phyloP scores from a whole-genome alignment of 371 early-diverging fungal genomes.

The Rhizomucor miehei region DNA sequence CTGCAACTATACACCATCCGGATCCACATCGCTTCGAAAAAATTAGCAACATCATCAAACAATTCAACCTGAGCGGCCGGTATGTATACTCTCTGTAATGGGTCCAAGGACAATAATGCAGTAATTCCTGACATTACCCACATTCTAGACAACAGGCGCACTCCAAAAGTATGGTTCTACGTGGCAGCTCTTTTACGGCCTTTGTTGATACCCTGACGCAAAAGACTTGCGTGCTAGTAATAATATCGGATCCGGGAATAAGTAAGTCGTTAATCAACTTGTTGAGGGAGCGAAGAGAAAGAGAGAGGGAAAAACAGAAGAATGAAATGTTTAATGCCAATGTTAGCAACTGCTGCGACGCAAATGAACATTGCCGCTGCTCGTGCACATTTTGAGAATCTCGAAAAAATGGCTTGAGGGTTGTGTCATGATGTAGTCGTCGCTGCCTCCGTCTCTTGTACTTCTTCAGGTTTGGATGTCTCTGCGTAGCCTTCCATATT shows the following conservation, averaged over 20 bases:
- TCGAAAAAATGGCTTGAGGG: conserved; percentile 37
- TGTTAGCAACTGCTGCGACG: conserved; percentile 71
- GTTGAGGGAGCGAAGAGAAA: too few relatives aligned
- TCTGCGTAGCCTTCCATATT: conserved; percentile 34
- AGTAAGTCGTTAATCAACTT: conserved; percentile 10
- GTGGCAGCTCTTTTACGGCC: conserved; percentile 18
- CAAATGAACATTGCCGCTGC: conserved; percentile 79
- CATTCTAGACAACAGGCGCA: conserved; percentile 14
- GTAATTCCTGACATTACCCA: neutral
- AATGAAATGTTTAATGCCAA: neutral
- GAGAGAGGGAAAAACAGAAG: neutral
- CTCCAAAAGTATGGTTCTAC: conserved; percentile 17
- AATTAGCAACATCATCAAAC: conserved; percentile 92
- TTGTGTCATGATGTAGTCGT: conserved; percentile 16
- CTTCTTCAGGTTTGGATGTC: conserved; percentile 21
- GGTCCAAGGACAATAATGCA: neutral
- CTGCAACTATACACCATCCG: conserved; percentile 53
- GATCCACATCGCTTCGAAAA: conserved; percentile 87
- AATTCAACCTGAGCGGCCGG: conserved; percentile 85
- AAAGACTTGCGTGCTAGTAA: conserved; percentile 14
- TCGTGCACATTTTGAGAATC: conserved; percentile 75
- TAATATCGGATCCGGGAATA: conserved; percentile 14
- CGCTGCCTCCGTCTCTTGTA: conserved; percentile 6
- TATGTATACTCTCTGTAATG: too few relatives aligned
- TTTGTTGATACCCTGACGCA: conserved; percentile 15